Evolutionary conservation across 1,284 basidiomycete species (phyloP).

Genomic region (Moesziomyces globuligerus): DNA sequence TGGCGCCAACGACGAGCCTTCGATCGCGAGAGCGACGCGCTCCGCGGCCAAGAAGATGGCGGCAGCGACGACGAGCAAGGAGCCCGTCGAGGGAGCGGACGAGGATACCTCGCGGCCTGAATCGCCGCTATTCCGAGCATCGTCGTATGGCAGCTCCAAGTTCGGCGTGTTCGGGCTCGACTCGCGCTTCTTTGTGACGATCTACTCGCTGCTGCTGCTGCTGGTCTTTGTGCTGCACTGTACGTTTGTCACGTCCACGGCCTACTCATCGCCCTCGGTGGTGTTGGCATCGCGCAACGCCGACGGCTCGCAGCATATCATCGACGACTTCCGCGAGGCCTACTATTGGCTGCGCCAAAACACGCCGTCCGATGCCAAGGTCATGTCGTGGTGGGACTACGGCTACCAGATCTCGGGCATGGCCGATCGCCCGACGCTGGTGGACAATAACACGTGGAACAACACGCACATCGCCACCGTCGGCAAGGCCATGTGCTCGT

Average conservation of each 20-base stretch:
- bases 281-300: constrained; percentile 83
- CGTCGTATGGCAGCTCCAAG: constrained; percentile 20
- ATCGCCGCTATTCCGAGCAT: constrained; percentile 27
- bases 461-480: constrained; percentile 74
- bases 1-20: constrained; percentile 38
- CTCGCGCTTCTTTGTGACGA: constrained; percentile 79
- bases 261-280: constrained; percentile 97
- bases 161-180: constrained; percentile 86
- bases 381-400: constrained; percentile 99
- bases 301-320: constrained; percentile 92
- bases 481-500: constrained; percentile 83
- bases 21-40: constrained; percentile 67
- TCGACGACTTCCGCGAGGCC: constrained; percentile 99
- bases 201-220: constrained; percentile 82
- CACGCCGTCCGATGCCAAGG: constrained; percentile 87
- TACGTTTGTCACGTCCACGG: constrained; percentile 93
- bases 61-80: constrained; percentile 50
- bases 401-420: constrained; percentile 99
- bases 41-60: constrained; percentile 61
- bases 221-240: constrained; percentile 84
- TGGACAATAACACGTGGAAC: constrained; percentile 99
- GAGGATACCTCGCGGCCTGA: constrained; percentile 18
- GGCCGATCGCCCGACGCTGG: constrained; percentile 95
- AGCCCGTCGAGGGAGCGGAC: constrained; percentile 5
- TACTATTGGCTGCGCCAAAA: constrained; percentile 99